A percentile compares a stretch with the other conserved stretches of the same genome.
Evolutionary conservation across 768 basidiomycete species (phyloP).

Genomic region (Psilocybe tampanensis): DNA sequence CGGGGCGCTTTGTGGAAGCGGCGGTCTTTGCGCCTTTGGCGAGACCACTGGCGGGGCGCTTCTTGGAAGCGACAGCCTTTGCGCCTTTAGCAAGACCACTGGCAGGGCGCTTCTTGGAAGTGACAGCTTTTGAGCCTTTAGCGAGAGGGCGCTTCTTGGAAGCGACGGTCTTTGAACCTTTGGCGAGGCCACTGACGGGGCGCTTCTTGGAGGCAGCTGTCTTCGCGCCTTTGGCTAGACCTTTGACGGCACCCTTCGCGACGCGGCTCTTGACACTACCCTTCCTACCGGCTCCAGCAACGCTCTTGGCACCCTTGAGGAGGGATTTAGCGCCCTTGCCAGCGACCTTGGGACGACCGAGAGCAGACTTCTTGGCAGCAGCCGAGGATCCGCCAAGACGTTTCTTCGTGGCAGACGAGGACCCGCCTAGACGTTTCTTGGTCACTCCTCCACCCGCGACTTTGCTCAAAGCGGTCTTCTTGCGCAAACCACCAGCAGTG

Average conservation of each 20-base stretch:
- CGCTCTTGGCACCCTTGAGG: not conserved
- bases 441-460: too few relatives aligned
- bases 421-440: too few relatives aligned
- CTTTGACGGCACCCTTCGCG: not conserved
- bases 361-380: not conserved
- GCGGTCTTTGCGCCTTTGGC: not conserved
- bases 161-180: too few relatives aligned
- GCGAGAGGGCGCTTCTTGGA: too few relatives aligned
- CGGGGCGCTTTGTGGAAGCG: not conserved
- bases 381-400: too few relatives aligned
- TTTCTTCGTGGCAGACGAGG: too few relatives aligned
- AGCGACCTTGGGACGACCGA: not conserved
- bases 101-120: too few relatives aligned
- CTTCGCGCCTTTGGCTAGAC: not conserved
- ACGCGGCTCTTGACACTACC: not conserved
- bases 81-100: not conserved
- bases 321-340: not conserved
- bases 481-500: too few relatives aligned
- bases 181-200: not conserved
- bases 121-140: too few relatives aligned
- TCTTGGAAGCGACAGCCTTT: not conserved
- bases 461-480: too few relatives aligned
- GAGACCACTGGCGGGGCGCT: not conserved
- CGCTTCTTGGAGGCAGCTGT: too few relatives aligned
- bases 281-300: not conserved